Conservation (phyloP, 2,329 filamentous ascomycete genomes). For the Chaetomium strumarium region DNA sequence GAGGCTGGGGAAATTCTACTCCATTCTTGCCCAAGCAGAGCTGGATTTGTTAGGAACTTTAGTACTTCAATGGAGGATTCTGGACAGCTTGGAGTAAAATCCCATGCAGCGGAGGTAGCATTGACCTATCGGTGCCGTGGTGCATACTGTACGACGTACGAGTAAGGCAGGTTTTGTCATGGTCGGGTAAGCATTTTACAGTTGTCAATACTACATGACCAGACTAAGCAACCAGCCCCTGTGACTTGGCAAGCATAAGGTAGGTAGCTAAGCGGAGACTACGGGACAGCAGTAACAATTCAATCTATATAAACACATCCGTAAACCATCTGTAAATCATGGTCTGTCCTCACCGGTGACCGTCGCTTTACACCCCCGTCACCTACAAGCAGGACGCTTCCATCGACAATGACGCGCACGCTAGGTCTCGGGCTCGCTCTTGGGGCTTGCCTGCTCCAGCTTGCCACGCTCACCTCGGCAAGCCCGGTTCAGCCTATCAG, state of each 20-base stretch:
- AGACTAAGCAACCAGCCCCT: not conserved
- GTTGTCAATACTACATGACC: not conserved
- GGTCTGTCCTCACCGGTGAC: not conserved
- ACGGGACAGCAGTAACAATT: not conserved
- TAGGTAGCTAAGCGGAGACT: not conserved
- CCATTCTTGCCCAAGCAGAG: not conserved
- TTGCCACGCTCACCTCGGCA: not conserved
- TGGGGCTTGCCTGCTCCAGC: not conserved
- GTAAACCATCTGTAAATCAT: not conserved
- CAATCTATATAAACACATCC: not conserved
- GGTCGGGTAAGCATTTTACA: conserved; percentile 1
- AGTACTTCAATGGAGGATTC: not conserved
- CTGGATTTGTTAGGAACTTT: not conserved
- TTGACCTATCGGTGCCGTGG: not conserved
- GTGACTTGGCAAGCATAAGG: not conserved
- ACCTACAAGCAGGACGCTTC: not conserved
- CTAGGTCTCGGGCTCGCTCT: not conserved
- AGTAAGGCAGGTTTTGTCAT: not conserved
- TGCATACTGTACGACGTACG: not conserved
- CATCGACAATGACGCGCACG: not conserved
- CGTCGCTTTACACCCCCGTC: not conserved
- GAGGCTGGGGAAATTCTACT: not conserved
- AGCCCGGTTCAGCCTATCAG: not conserved
- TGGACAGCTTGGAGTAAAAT: not conserved
- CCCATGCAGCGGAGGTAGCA: conserved; percentile 3